A percentile compares a stretch with the other conserved stretches of the same genome.
Evolutionary conservation across 306 rosid species (phyloP).

Genomic region (Prosopis cineraria): DNA sequence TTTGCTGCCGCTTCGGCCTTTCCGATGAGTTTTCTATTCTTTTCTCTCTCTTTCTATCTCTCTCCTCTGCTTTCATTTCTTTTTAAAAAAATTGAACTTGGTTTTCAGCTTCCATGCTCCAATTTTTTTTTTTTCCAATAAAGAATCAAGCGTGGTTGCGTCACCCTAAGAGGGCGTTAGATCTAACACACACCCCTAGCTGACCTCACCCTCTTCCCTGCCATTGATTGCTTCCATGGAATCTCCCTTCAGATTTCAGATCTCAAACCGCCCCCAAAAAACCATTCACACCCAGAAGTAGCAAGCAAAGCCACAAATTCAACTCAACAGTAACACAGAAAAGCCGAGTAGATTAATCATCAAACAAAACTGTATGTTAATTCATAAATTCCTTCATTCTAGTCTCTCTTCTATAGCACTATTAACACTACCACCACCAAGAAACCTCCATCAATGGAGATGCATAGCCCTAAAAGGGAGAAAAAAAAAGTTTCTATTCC

Average conservation of each 20-base stretch:
- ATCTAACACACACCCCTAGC: conserved; percentile 39
- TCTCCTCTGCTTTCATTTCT: conserved; percentile 7
- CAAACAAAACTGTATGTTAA: background rate
- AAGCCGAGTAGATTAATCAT: background rate
- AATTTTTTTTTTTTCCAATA: conserved; percentile 3
- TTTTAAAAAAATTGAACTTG: background rate
- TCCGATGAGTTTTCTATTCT: conserved; percentile 19
- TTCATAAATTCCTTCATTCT: conserved; percentile 33
- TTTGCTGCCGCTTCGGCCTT: conserved; percentile 36
- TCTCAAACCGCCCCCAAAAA: conserved; percentile 41
- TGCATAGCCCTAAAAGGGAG: background rate
- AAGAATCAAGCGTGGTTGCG: conserved; percentile 42
- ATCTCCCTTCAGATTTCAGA: conserved; percentile 47
- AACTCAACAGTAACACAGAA: background rate
- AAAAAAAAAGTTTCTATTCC: background rate
- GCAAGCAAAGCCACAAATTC: conserved; percentile 18
- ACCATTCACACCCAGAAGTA: background rate
- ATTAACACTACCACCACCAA: conserved; percentile 26
- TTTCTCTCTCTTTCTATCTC: background rate
- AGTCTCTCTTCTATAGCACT: conserved; percentile 21
- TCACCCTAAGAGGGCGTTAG: conserved; percentile 54
- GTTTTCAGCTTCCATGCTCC: conserved; percentile 35
- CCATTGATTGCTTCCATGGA: conserved; percentile 42
- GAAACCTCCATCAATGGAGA: conserved; percentile 38
- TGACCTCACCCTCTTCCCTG: conserved; percentile 46